Conservation (phyloP, 306 rosid species). For the Quercus alba region DNA sequence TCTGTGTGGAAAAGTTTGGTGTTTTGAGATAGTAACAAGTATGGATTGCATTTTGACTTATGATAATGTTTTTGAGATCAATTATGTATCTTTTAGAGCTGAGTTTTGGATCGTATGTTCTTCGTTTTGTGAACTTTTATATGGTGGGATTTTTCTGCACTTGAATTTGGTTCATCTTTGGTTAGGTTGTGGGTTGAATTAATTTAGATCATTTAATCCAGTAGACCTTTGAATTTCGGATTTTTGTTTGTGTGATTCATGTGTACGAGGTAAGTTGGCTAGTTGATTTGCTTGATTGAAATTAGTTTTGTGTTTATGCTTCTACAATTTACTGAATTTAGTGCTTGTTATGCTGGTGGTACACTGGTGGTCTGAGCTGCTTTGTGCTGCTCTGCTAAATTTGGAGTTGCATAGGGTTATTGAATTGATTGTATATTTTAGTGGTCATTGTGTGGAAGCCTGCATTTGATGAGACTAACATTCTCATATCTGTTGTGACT, state of each 20-base stretch:
- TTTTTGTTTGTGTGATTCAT: neutral
- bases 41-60: neutral
- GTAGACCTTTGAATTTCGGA: neutral
- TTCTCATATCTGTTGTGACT: neutral
- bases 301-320: neutral
- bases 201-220: neutral
- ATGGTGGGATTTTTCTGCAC: neutral
- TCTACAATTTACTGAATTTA: neutral
- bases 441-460: neutral
- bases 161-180: neutral
- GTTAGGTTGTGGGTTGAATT: neutral
- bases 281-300: neutral
- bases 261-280: neutral
- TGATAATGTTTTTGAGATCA: neutral
- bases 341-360: neutral
- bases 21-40: neutral
- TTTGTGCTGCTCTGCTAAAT: neutral
- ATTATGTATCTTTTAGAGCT: neutral
- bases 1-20: neutral
- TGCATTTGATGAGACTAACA: slow-evolving; percentile 5
- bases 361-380: neutral
- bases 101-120: neutral
- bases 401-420: neutral
- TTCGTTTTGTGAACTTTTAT: neutral
- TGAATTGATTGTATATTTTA: neutral